phyloP scores from a whole-genome alignment of 2,329 filamentous ascomycete genomes.

The Calonectria pseudoreteaudii region DNA sequence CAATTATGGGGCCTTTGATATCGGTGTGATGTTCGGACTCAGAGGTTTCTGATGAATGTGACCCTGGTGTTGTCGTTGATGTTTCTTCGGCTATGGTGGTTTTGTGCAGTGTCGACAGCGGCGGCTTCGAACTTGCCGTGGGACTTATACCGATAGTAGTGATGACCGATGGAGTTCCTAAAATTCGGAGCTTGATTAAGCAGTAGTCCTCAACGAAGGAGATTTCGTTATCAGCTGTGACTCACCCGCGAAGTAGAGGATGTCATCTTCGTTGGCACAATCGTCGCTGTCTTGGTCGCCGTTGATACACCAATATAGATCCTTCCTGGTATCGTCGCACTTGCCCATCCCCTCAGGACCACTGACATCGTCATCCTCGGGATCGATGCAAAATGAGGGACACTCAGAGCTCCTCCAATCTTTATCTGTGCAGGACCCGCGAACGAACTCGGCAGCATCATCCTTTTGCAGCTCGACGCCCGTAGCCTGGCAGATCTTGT shows the following conservation, averaged over 20 bases:
- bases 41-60: neutral
- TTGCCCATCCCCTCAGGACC: neutral
- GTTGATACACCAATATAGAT: conserved; percentile 13
- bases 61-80: neutral
- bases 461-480: neutral
- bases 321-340: neutral
- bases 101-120: neutral
- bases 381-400: conserved; percentile 2
- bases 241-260: conserved; percentile 9
- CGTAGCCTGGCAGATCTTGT: conserved; percentile 1
- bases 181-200: neutral
- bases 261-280: neutral
- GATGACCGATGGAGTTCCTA: neutral
- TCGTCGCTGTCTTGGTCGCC: neutral
- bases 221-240: neutral
- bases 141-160: neutral
- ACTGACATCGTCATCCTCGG: neutral
- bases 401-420: conserved; percentile 5
- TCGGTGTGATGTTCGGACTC: neutral
- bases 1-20: neutral
- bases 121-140: neutral
- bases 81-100: neutral
- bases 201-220: neutral
- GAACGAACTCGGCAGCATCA: conserved; percentile 7
- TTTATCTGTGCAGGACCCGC: conserved; percentile 10